Percentiles rank a stretch among this genome's conserved stretches.
These are phyloP conservation scores for Gnomoniopsis smithogilvyi DNA, from an alignment of 2,329 filamentous ascomycete genomes.

Conservation along the genomic window DNA sequence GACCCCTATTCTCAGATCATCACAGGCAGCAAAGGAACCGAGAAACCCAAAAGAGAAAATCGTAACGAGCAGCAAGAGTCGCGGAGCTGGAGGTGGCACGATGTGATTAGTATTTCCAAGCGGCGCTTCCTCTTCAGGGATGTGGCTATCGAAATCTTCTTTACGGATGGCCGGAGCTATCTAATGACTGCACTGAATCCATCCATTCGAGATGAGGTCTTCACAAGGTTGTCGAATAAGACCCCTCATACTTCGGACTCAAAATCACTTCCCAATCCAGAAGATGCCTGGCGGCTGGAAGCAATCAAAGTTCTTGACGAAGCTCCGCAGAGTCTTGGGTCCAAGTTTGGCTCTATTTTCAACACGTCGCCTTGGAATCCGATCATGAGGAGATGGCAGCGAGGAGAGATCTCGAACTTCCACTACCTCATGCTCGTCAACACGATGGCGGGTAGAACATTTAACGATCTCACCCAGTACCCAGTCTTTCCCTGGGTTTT, in stretches of 20 bases:
- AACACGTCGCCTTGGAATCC: constrained; percentile 78
- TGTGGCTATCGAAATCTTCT: constrained; percentile 95
- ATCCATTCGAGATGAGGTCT: constrained; percentile 73
- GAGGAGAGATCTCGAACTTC: constrained; percentile 96
- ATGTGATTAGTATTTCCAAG: constrained; percentile 94
- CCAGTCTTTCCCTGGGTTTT: constrained; percentile 97
- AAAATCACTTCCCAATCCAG: constrained; percentile 68
- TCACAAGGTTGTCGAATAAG: constrained; percentile 69
- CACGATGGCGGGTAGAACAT: constrained; percentile 92
- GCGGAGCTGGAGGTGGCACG: constrained; percentile 88
- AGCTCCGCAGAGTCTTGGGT: constrained; percentile 64
- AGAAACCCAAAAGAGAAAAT: constrained; percentile 50
- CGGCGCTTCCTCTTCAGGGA: constrained; percentile 92
- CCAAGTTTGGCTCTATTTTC: constrained; percentile 90
- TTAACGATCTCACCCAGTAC: constrained; percentile 97
- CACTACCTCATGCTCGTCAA: constrained; percentile 99
- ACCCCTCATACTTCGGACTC: constrained; percentile 76
- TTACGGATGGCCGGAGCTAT: constrained; percentile 94
- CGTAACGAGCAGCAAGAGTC: constrained; percentile 69
- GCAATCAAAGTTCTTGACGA: constrained; percentile 68
- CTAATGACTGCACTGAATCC: constrained; percentile 80
- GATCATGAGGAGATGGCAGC: constrained; percentile 84
- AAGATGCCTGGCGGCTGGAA: constrained; percentile 91
- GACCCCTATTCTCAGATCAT: constrained; percentile 96
- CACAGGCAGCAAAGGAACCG: constrained; percentile 62